phyloP scores from a whole-genome alignment of 805 yeast genomes.

The Lipomyces oligophaga region DNA sequence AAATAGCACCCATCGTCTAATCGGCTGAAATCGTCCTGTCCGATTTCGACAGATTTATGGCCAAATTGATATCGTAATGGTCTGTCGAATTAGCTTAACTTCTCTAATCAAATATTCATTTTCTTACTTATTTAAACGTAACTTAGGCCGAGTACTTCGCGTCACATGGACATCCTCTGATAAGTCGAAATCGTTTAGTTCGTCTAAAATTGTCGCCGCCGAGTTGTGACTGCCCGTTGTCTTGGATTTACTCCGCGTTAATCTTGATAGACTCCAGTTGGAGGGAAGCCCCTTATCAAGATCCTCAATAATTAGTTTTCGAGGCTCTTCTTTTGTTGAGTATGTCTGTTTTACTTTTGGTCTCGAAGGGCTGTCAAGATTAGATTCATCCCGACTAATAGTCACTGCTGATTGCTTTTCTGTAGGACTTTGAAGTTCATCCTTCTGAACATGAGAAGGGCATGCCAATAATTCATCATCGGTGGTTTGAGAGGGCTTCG shows the following conservation, averaged over 20 bases:
- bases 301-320: background rate
- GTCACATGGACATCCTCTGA: conserved; percentile 6
- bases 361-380: too few relatives aligned
- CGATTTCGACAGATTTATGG: conserved; percentile 57
- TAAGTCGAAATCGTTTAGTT: conserved; percentile 3
- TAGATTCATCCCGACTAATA: too few relatives aligned
- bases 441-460: too few relatives aligned
- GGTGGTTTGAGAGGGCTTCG: too few relatives aligned
- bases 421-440: too few relatives aligned
- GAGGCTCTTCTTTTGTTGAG: background rate
- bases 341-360: background rate
- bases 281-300: background rate
- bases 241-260: background rate
- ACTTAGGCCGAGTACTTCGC: conserved; percentile 10
- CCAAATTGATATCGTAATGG: conserved; percentile 39
- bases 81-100: background rate
- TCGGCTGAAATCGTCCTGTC: conserved; percentile 71
- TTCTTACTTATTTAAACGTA: conserved; percentile 15
- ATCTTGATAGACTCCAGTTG: background rate
- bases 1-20: conserved; percentile 80
- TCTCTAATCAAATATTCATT: background rate
- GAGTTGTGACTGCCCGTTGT: too few relatives aligned
- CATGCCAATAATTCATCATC: too few relatives aligned
- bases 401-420: too few relatives aligned
- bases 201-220: too few relatives aligned